Conservation (phyloP, 2,329 filamentous ascomycete species). For the Pyrenochaeta sp. region DNA sequence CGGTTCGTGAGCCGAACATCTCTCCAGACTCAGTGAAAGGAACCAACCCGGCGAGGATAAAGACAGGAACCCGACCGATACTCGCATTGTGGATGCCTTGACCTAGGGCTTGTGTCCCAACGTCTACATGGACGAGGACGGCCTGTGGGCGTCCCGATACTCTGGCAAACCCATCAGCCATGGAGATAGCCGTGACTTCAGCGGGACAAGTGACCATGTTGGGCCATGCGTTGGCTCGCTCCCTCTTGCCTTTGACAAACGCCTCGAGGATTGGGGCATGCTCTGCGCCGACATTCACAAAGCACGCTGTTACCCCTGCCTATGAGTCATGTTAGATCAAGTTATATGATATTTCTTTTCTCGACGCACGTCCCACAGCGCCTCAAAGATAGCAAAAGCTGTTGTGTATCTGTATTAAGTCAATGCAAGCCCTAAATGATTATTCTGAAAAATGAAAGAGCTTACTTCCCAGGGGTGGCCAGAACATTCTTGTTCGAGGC, state of each 20-base stretch:
- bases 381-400: no score
- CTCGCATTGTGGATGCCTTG: conserved; percentile 70
- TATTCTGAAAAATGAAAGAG: no score
- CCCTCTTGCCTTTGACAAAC: conserved; percentile 25
- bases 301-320: conserved; percentile 18
- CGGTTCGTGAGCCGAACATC: conserved; percentile 44
- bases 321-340: no score
- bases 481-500: no score
- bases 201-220: conserved; percentile 25
- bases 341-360: no score
- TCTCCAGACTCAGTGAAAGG: conserved; percentile 56
- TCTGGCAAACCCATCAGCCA: conserved; percentile 22
- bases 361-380: no score
- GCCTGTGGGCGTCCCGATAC: conserved; percentile 73
- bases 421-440: no score
- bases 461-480: no score
- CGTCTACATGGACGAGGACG: conserved; percentile 77
- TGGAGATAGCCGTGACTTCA: conserved; percentile 25
- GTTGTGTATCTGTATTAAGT: no score
- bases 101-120: conserved; percentile 74
- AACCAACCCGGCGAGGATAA: conserved; percentile 55
- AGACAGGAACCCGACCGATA: conserved; percentile 31
- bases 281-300: conserved; percentile 32
- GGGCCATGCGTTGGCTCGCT: conserved; percentile 17
- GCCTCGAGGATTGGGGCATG: conserved; percentile 32